A percentile compares a stretch with the other conserved stretches of the same genome.
These are phyloP conservation scores for Phytophthora cryptogea DNA, from an alignment of 352 stramenopile genomes.

Conservation along the genomic window DNA sequence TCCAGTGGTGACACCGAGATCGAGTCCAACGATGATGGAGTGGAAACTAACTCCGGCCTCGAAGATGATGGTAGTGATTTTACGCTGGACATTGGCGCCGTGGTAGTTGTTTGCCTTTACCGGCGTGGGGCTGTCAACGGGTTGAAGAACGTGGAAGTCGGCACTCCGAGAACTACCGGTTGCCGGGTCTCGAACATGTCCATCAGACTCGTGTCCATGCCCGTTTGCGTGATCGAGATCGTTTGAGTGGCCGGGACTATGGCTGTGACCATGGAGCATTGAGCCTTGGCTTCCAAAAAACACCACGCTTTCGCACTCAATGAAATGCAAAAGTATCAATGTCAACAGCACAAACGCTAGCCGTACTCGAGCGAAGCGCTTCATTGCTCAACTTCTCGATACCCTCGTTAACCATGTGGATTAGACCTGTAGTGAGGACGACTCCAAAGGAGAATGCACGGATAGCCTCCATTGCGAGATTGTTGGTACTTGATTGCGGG, in stretches of 20 bases:
- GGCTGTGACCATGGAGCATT: constrained; percentile 23
- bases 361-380: constrained; percentile 48
- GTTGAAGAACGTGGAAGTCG: constrained; percentile 7
- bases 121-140: constrained; percentile 7
- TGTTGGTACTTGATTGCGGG: constrained; percentile 15
- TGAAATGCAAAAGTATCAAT: constrained; percentile 51
- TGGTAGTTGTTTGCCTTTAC: neutral
- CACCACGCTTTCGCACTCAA: constrained; percentile 55
- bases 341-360: constrained; percentile 52
- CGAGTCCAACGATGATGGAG: constrained; percentile 70
- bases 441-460: constrained; percentile 59
- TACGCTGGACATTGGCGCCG: constrained; percentile 23
- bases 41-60: constrained; percentile 66
- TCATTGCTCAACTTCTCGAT: constrained; percentile 50
- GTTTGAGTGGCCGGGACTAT: constrained; percentile 18
- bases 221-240: neutral
- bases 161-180: neutral
- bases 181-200: neutral
- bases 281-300: constrained; percentile 36
- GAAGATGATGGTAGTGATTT: constrained; percentile 57
- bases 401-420: constrained; percentile 68
- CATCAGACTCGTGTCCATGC: neutral
- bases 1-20: constrained; percentile 56
- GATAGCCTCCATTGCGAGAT: constrained; percentile 40
- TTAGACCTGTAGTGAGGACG: constrained; percentile 56